Conservation (phyloP, 2,329 filamentous ascomycete species). For the Epichloe gansuensis region DNA sequence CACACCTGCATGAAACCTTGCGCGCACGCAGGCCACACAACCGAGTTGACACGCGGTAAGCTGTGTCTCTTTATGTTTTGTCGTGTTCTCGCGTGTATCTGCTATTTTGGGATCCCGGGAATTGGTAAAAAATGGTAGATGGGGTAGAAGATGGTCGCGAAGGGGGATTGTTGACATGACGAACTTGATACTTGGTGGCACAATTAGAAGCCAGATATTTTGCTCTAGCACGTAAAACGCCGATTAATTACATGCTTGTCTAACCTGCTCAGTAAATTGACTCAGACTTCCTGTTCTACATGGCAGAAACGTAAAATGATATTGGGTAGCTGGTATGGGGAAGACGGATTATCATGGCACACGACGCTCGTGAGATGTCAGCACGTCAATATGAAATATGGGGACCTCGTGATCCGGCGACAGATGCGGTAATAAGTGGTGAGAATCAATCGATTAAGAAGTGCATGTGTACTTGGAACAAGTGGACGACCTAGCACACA, state of each 20-base stretch:
- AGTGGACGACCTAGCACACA: too few relatives aligned
- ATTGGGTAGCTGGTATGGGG: too few relatives aligned
- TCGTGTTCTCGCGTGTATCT: slow-evolving; percentile 12
- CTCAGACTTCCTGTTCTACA: too few relatives aligned
- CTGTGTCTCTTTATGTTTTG: not conserved
- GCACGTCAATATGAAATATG: too few relatives aligned
- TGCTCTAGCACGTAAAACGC: not conserved
- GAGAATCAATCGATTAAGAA: too few relatives aligned
- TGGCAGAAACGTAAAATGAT: too few relatives aligned
- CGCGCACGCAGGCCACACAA: not conserved
- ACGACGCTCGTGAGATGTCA: too few relatives aligned
- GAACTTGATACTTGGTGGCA: slow-evolving; percentile 4
- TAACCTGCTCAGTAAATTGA: not conserved
- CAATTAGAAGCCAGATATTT: slow-evolving; percentile 2
- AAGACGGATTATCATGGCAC: too few relatives aligned
- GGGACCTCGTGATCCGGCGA: too few relatives aligned
- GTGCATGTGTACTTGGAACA: too few relatives aligned
- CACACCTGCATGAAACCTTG: slow-evolving; percentile 19
- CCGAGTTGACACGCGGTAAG: slow-evolving; percentile 5
- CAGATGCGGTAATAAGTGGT: too few relatives aligned
- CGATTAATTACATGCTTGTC: not conserved
- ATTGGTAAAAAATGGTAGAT: slow-evolving; percentile 24
- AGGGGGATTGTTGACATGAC: slow-evolving; percentile 1
- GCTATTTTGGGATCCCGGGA: slow-evolving; percentile 19
- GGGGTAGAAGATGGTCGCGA: slow-evolving; percentile 4